A percentile compares a stretch with the other conserved stretches of the same genome.
phyloP scores from a whole-genome alignment of 169 alveolate species.

The Besnoitia besnoiti region DNA sequence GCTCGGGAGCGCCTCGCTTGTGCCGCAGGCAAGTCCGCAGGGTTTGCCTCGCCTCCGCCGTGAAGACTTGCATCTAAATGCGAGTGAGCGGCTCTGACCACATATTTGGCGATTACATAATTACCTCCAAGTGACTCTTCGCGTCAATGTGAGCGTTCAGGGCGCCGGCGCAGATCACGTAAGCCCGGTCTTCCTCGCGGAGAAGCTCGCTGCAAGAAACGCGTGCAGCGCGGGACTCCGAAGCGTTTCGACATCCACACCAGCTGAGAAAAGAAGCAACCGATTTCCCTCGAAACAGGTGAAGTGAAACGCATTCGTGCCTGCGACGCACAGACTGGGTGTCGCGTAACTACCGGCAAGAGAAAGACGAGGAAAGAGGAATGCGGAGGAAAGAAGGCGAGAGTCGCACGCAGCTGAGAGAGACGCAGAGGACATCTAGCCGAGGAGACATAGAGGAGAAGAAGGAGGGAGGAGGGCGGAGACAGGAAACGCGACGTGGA shows the following conservation, averaged over 20 bases:
- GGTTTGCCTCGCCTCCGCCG: too few species aligned
- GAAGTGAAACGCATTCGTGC: too few species aligned
- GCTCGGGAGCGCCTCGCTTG: too few species aligned
- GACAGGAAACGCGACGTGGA: background rate
- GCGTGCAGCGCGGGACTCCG: background rate
- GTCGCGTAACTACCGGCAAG: too few species aligned
- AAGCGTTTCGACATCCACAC: background rate
- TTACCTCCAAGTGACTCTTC: background rate
- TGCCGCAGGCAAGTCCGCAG: too few species aligned
- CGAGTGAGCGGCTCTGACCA: too few species aligned
- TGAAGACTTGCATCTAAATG: too few species aligned
- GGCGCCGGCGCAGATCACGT: conserved; percentile 20
- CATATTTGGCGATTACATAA: too few species aligned
- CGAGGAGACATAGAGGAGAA: background rate
- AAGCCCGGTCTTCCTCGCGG: background rate
- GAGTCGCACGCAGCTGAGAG: background rate
- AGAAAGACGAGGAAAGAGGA: background rate
- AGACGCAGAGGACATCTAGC: background rate
- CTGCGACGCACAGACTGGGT: too few species aligned
- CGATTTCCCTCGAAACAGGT: background rate
- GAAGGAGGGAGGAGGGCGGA: background rate
- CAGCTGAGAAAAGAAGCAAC: background rate
- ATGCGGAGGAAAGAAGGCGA: background rate
- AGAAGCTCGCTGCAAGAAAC: background rate
- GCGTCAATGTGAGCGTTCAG: conserved; percentile 23